A percentile compares a stretch with the other conserved stretches of the same genome.
These are phyloP conservation scores for Puccinia triticina DNA, from an alignment of 1,284 basidiomycete genomes.

Conservation along the genomic window DNA sequence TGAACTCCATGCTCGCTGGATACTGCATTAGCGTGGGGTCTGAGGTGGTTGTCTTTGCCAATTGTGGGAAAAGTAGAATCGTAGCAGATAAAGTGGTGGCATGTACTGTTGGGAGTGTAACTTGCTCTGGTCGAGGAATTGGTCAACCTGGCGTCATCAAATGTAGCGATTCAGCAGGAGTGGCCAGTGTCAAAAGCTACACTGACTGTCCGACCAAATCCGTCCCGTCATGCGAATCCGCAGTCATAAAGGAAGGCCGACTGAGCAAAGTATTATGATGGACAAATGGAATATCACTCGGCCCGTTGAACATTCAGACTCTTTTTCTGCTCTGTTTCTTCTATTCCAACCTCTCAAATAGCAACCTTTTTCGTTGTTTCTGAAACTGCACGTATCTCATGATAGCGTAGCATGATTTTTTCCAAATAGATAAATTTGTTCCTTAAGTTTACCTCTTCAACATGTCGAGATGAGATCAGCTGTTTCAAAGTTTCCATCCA, in stretches of 20 bases:
- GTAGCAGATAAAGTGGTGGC: background rate
- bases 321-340: background rate
- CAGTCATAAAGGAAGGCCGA: background rate
- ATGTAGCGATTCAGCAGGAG: background rate
- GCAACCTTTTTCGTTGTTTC: background rate
- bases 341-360: background rate
- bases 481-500: no score
- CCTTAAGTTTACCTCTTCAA: no score
- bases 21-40: background rate
- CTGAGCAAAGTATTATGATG: conserved; percentile 1
- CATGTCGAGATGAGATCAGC: no score
- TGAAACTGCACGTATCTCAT: no score
- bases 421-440: no score
- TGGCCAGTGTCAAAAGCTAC: background rate
- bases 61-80: background rate
- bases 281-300: background rate
- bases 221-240: background rate
- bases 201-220: background rate
- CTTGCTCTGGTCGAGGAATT: background rate
- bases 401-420: no score
- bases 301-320: background rate
- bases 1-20: background rate
- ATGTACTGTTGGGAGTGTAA: background rate
- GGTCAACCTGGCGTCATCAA: background rate
- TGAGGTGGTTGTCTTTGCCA: background rate